These are phyloP conservation scores for Cyamopsis tetragonoloba DNA, from an alignment of 306 rosid species.

Conservation along the genomic window DNA sequence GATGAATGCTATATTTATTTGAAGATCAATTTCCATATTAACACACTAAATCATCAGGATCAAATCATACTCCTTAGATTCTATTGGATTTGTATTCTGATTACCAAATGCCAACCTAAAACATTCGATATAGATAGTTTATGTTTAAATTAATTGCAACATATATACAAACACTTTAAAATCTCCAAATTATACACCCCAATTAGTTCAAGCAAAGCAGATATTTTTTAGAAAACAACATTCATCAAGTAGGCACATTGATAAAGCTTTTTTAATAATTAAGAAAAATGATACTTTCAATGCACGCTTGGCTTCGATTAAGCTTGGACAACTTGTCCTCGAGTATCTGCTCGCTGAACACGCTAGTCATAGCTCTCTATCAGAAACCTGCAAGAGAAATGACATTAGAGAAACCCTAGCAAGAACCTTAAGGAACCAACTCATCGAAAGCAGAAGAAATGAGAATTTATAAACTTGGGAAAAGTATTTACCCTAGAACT, in stretches of 20 bases:
- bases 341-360: constrained; percentile 77
- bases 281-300: constrained; percentile 69
- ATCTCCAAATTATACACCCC: background rate
- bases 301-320: constrained; percentile 80
- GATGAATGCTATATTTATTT: background rate
- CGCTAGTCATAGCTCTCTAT: constrained; percentile 67
- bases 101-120: background rate
- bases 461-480: background rate
- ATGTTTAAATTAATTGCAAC: background rate
- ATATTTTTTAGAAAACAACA: background rate
- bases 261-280: background rate
- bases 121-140: background rate
- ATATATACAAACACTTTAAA: background rate
- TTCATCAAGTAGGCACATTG: background rate
- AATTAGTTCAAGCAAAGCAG: background rate
- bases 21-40: background rate
- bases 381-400: constrained; percentile 10
- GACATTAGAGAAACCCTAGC: constrained; percentile 31
- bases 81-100: background rate
- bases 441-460: background rate
- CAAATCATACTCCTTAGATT: background rate
- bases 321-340: constrained; percentile 92
- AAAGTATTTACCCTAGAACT: constrained; percentile 19
- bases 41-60: background rate
- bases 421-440: background rate